These are phyloP conservation scores for Cryptococcus floricola DNA, from an alignment of 1,284 basidiomycete species.

Conservation along the genomic window DNA sequence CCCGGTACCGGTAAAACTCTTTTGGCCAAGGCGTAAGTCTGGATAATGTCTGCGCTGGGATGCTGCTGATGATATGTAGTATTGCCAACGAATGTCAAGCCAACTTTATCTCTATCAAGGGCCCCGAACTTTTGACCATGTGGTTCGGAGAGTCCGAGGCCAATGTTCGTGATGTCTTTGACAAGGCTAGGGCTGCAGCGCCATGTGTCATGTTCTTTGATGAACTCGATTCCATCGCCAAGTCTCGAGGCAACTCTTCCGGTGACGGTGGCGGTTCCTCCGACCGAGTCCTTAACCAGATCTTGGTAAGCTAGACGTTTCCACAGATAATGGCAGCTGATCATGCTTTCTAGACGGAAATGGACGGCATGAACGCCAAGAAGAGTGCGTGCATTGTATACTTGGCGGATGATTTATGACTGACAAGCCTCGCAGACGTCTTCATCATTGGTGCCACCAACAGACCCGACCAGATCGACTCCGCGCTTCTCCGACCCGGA, in stretches of 20 bases:
- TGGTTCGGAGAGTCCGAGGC: constrained; percentile 99
- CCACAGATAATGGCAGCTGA: constrained; percentile 6
- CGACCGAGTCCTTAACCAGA: constrained; percentile 96
- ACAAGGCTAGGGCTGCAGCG: constrained; percentile 97
- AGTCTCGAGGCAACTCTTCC: constrained; percentile 75
- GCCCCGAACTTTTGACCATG: constrained; percentile 96
- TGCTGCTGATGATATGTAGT: constrained; percentile 71
- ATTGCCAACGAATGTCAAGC: constrained; percentile 99
- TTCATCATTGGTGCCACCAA: constrained; percentile 99
- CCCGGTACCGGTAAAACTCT: constrained; percentile 98
- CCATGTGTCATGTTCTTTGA: constrained; percentile 99
- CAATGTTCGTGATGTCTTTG: constrained; percentile 98
- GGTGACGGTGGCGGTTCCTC: constrained; percentile 89
- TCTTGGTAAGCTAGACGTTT: constrained; percentile 53
- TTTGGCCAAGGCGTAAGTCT: constrained; percentile 97
- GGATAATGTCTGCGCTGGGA: not conserved
- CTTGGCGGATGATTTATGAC: not conserved
- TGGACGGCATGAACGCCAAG: constrained; percentile 99
- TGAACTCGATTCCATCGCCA: constrained; percentile 97
- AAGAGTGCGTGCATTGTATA: constrained; percentile 57
- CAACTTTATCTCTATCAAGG: constrained; percentile 65
- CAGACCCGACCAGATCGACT: constrained; percentile 97
- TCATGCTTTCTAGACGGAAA: constrained; percentile 66
- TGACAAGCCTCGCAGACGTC: constrained; percentile 56
- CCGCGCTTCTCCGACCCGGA: constrained; percentile 94